phyloP scores from a whole-genome alignment of 2,329 filamentous ascomycete genomes.

The Onygena corvina region DNA sequence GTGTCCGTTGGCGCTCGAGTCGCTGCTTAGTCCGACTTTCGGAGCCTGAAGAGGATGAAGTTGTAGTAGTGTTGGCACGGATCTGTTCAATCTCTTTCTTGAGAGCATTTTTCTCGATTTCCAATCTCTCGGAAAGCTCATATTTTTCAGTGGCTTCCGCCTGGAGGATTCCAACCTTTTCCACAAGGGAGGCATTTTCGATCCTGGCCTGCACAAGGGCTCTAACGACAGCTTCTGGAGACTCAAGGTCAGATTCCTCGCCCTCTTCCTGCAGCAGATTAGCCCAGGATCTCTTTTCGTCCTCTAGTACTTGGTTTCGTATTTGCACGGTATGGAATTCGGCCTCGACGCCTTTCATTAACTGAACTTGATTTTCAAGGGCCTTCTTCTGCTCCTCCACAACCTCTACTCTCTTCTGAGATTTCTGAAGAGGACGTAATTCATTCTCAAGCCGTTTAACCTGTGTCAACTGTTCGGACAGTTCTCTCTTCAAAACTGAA shows the following conservation, averaged over 20 bases:
- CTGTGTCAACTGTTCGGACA: slow-evolving; percentile 84
- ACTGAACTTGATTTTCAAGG: slow-evolving; percentile 63
- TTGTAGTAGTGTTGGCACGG: slow-evolving; percentile 37
- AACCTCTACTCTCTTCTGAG: slow-evolving; percentile 78
- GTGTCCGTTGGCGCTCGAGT: slow-evolving; percentile 69
- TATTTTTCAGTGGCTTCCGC: slow-evolving; percentile 69
- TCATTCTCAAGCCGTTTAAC: slow-evolving; percentile 78
- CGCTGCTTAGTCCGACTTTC: slow-evolving; percentile 60
- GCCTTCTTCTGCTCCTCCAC: slow-evolving; percentile 90
- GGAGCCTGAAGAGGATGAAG: slow-evolving; percentile 25
- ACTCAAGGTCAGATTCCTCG: slow-evolving; percentile 61
- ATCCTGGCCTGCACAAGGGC: slow-evolving; percentile 73
- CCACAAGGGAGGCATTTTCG: slow-evolving; percentile 65
- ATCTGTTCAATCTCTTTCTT: slow-evolving; percentile 59
- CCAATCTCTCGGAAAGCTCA: slow-evolving; percentile 57
- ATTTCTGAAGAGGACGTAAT: slow-evolving; percentile 66
- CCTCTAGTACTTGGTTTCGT: slow-evolving; percentile 75
- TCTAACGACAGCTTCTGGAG: slow-evolving; percentile 73
- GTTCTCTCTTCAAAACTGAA: slow-evolving; percentile 70
- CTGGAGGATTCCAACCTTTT: slow-evolving; percentile 65
- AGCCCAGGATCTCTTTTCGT: slow-evolving; percentile 78
- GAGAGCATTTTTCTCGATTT: slow-evolving; percentile 56
- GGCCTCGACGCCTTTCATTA: slow-evolving; percentile 59
- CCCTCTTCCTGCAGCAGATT: slow-evolving; percentile 62
- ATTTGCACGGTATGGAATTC: slow-evolving; percentile 69